A percentile compares a stretch with the other conserved stretches of the same genome.
phyloP scores from a whole-genome alignment of 371 early-diverging fungal genomes.

The Haplosporangium sp. region DNA sequence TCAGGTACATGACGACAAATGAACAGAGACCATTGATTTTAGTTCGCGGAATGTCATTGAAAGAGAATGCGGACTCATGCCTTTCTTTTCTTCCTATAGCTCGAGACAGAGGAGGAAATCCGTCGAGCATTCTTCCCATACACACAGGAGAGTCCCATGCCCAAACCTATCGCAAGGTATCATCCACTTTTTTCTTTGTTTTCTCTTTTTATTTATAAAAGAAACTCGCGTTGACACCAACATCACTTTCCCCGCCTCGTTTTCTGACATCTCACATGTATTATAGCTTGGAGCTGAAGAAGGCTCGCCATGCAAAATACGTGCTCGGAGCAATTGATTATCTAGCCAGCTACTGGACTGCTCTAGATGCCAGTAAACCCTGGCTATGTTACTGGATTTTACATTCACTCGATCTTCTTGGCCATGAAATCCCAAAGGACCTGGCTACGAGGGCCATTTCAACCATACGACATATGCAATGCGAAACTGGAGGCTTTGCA shows the following conservation, averaged over 20 bases:
- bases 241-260: not conserved
- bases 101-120: constrained; percentile 32
- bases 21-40: not conserved
- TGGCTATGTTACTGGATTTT: constrained; percentile 95
- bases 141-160: constrained; percentile 42
- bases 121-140: constrained; percentile 32
- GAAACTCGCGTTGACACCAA: too few species aligned
- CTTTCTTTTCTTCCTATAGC: not conserved
- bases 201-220: not conserved
- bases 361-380: constrained; percentile 89
- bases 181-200: not conserved
- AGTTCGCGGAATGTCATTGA: constrained; percentile 19
- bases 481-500: constrained; percentile 85
- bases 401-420: constrained; percentile 85
- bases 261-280: not conserved
- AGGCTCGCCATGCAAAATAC: constrained; percentile 69
- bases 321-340: constrained; percentile 61
- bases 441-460: constrained; percentile 65
- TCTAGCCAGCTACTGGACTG: constrained; percentile 70
- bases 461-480: constrained; percentile 77
- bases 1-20: constrained; percentile 56
- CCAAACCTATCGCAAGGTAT: constrained; percentile 35
- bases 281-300: constrained; percentile 60
- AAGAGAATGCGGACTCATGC: constrained; percentile 9
- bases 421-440: constrained; percentile 56